Evolutionary conservation across 768 basidiomycete genomes (phyloP).

Genomic region (Suillus spraguei): DNA sequence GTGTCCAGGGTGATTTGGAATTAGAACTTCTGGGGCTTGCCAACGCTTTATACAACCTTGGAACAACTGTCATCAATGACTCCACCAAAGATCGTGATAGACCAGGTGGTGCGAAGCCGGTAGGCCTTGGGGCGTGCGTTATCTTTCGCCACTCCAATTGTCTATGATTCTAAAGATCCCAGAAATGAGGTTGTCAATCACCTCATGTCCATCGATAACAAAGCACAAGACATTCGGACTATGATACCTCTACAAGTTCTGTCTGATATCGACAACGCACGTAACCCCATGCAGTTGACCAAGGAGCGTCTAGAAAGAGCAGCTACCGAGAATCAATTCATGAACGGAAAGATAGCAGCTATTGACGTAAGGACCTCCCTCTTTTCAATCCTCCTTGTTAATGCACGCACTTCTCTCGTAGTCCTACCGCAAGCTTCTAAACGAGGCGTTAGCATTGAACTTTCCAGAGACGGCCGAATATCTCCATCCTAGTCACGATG

Average conservation of each 20-base stretch:
- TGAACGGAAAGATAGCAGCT: constrained; percentile 86
- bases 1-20: constrained; percentile 74
- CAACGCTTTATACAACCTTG: constrained; percentile 77
- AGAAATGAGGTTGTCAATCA: constrained; percentile 79
- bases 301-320: constrained; percentile 79
- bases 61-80: constrained; percentile 83
- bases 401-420: constrained; percentile 30
- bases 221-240: constrained; percentile 59
- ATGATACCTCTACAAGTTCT: constrained; percentile 79
- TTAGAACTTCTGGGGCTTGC: constrained; percentile 76
- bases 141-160: constrained; percentile 8
- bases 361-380: constrained; percentile 54
- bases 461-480: constrained; percentile 58
- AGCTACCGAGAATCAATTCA: constrained; percentile 89
- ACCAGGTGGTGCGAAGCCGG: constrained; percentile 70
- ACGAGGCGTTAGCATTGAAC: constrained; percentile 69
- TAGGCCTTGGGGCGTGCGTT: constrained; percentile 73
- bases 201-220: constrained; percentile 66
- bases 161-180: constrained; percentile 10
- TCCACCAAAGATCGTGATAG: constrained; percentile 80
- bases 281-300: constrained; percentile 83
- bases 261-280: constrained; percentile 76
- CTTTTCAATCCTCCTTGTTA: constrained; percentile 4
- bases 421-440: constrained; percentile 70
- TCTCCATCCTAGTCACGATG: constrained; percentile 20